These are phyloP conservation scores for Beauveria sp. DNA, from an alignment of 2,329 filamentous ascomycete genomes.

Conservation along the genomic window DNA sequence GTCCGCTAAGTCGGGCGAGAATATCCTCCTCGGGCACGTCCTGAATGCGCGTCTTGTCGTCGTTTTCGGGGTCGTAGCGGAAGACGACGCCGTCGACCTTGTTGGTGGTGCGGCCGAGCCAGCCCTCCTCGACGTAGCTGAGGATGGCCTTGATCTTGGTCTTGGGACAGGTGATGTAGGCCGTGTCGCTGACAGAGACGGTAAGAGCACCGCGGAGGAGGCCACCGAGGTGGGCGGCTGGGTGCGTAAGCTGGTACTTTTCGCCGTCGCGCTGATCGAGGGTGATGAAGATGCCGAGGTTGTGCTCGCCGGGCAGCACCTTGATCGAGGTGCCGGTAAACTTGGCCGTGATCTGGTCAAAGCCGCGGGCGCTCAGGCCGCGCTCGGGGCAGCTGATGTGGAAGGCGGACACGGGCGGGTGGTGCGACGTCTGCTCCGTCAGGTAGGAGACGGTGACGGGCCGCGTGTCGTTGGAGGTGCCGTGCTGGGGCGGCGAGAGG, in stretches of 20 bases:
- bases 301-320: constrained; percentile 85
- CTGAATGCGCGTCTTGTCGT: constrained; percentile 69
- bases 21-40: constrained; percentile 83
- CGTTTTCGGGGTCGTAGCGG: constrained; percentile 80
- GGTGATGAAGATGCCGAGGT: constrained; percentile 91
- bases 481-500: constrained; percentile 43
- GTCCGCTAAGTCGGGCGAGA: constrained; percentile 72
- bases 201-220: constrained; percentile 80
- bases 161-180: constrained; percentile 82
- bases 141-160: constrained; percentile 88
- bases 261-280: constrained; percentile 74
- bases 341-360: constrained; percentile 94
- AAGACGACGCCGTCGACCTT: constrained; percentile 88
- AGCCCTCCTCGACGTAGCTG: constrained; percentile 89
- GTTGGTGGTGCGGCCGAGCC: constrained; percentile 87
- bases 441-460: constrained; percentile 82
- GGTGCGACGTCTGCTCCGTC: constrained; percentile 96
- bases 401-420: constrained; percentile 94
- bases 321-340: constrained; percentile 94
- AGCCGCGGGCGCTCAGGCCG: constrained; percentile 79
- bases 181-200: constrained; percentile 83
- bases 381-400: constrained; percentile 88
- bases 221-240: constrained; percentile 85
- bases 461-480: constrained; percentile 36
- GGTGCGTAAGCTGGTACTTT: constrained; percentile 91